Evolutionary conservation across 2,329 filamentous ascomycete species (phyloP).

Genomic region (Cladosporium cucumerinum): DNA sequence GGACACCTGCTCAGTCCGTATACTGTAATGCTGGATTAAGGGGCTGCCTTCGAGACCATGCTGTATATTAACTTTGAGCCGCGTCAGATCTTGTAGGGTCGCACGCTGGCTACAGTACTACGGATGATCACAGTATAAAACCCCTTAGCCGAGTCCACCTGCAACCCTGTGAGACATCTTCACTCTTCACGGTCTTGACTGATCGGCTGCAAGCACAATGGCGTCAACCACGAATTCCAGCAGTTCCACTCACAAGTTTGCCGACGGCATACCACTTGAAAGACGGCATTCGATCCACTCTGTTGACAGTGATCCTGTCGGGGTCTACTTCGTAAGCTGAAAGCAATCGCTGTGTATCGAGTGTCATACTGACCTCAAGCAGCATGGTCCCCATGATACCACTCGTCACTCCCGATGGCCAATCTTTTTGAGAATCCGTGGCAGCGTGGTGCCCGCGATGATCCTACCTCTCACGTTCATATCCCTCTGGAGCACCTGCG

Average conservation of each 20-base stretch:
- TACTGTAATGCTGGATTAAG: neutral
- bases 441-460: conserved; percentile 71
- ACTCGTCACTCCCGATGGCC: conserved; percentile 74
- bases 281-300: neutral
- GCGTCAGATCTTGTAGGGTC: neutral
- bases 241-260: neutral
- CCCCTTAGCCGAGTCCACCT: neutral
- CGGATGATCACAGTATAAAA: no score
- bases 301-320: neutral
- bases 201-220: neutral
- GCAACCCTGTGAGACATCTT: neutral
- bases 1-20: neutral
- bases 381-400: conserved; percentile 61
- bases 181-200: neutral
- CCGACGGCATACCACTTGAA: neutral
- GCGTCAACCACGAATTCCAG: neutral
- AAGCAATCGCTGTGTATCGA: neutral
- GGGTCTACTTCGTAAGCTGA: neutral
- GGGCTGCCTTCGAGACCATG: neutral
- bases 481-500: conserved; percentile 61
- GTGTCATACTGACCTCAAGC: neutral
- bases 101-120: neutral
- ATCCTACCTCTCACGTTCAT: conserved; percentile 65
- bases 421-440: conserved; percentile 70
- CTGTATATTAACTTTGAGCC: neutral